Conservation (phyloP, 257 asterid species). For the Capsicum baccatum region DNA sequence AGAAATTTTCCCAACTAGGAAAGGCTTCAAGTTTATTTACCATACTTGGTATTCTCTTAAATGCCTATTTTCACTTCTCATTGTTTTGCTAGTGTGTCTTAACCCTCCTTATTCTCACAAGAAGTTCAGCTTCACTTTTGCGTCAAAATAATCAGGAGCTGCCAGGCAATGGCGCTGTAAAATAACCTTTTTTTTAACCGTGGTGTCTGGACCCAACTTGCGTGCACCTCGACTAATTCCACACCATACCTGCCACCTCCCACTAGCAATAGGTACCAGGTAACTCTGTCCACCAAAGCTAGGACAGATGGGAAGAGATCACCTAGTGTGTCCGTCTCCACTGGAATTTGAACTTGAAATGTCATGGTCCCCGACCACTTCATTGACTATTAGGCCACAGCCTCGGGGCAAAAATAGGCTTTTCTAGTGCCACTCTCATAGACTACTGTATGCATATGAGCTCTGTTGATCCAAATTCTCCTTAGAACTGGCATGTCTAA, state of each 20-base stretch:
- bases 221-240: too few relatives aligned
- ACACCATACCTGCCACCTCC: too few relatives aligned
- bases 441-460: constrained; percentile 1
- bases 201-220: too few relatives aligned
- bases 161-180: neutral
- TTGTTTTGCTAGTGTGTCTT: neutral
- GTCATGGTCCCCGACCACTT: too few relatives aligned
- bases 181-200: too few relatives aligned
- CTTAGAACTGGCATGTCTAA: neutral
- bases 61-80: neutral
- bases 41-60: neutral
- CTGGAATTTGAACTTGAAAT: too few relatives aligned
- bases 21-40: neutral
- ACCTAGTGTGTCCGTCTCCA: too few relatives aligned
- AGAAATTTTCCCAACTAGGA: neutral
- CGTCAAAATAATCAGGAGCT: neutral
- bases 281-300: too few relatives aligned
- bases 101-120: neutral
- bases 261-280: too few relatives aligned
- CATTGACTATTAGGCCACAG: too few relatives aligned
- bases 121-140: neutral
- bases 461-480: neutral
- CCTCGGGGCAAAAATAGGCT: neutral
- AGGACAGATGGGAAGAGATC: too few relatives aligned
- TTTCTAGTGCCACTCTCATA: neutral